Percentiles rank a stretch among this genome's conserved stretches.
These are phyloP conservation scores for Ophiostoma himal-ulmi DNA, from an alignment of 2,329 filamentous ascomycete genomes.

Conservation along the genomic window DNA sequence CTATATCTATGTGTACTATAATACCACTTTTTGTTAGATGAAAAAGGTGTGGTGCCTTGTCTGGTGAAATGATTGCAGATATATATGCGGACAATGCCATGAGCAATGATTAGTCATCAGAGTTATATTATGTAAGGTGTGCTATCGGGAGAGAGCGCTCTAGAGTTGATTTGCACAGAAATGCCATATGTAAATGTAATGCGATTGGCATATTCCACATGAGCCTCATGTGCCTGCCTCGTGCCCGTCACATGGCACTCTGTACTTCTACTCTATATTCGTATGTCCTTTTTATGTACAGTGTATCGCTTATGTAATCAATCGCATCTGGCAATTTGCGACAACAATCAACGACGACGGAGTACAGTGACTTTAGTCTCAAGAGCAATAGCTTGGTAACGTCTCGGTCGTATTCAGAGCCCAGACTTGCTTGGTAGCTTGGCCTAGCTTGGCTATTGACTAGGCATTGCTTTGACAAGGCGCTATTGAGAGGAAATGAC, in stretches of 20 bases:
- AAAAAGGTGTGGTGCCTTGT: too few species aligned
- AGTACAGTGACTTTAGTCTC: background rate
- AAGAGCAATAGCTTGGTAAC: background rate
- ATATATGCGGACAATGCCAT: too few species aligned
- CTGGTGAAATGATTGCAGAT: background rate
- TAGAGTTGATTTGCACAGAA: background rate
- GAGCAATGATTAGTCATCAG: too few species aligned
- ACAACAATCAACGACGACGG: background rate
- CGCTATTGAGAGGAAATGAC: background rate
- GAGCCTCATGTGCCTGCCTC: background rate
- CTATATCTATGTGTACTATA: background rate
- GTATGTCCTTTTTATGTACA: too few species aligned
- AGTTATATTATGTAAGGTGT: too few species aligned
- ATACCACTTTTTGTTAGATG: conserved; percentile 11
- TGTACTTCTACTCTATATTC: background rate
- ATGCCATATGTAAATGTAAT: background rate
- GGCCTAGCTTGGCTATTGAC: background rate
- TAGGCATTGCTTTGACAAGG: background rate
- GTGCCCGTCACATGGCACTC: background rate
- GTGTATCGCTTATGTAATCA: background rate
- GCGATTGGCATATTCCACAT: background rate
- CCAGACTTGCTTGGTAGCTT: background rate
- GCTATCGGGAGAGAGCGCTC: too few species aligned
- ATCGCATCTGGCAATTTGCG: background rate
- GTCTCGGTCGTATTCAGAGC: background rate